phyloP scores from a whole-genome alignment of 2,329 filamentous ascomycete species.

The Dichotomopilus funicola region DNA sequence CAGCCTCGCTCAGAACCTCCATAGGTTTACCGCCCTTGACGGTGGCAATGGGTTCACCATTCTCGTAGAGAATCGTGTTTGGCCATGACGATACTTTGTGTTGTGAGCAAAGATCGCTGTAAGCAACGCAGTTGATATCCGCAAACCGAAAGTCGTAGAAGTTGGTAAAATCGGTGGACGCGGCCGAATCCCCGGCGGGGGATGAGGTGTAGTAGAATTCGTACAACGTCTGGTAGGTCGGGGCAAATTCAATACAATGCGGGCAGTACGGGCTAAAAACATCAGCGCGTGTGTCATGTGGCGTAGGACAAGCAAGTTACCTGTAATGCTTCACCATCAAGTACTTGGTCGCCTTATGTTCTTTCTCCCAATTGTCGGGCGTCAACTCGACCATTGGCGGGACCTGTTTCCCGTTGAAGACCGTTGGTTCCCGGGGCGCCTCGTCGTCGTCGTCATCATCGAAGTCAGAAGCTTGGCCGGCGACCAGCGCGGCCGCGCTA shows the following conservation, averaged over 20 bases:
- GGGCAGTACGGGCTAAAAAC: conserved; percentile 50
- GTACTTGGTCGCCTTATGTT: conserved; percentile 48
- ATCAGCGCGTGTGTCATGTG: conserved; percentile 19
- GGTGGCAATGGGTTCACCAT: conserved; percentile 61
- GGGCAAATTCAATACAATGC: conserved; percentile 75
- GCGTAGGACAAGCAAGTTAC: conserved; percentile 34
- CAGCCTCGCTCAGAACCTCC: conserved; percentile 55
- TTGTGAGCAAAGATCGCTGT: conserved; percentile 67
- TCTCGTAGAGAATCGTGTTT: conserved; percentile 70
- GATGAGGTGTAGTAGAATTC: conserved; percentile 91
- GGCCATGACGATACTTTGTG: conserved; percentile 67
- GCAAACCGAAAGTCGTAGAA: conserved; percentile 90
- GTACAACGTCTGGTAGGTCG: conserved; percentile 85
- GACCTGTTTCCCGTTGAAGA: conserved; percentile 61
- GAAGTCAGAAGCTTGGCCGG: conserved; percentile 23
- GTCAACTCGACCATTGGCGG: conserved; percentile 58
- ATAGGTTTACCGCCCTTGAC: conserved; percentile 64
- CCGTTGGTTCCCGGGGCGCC: conserved; percentile 40
- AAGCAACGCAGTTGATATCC: conserved; percentile 77
- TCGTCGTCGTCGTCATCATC: conserved; percentile 35
- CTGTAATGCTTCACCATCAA: conserved; percentile 61
- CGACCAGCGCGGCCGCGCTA: conserved; percentile 38
- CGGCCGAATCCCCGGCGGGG: conserved; percentile 51
- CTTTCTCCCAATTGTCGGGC: conserved; percentile 49
- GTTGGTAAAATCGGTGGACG: conserved; percentile 59